These are phyloP conservation scores for Salix koriyanagi DNA, from an alignment of 345 rosid genomes.

Conservation along the genomic window DNA sequence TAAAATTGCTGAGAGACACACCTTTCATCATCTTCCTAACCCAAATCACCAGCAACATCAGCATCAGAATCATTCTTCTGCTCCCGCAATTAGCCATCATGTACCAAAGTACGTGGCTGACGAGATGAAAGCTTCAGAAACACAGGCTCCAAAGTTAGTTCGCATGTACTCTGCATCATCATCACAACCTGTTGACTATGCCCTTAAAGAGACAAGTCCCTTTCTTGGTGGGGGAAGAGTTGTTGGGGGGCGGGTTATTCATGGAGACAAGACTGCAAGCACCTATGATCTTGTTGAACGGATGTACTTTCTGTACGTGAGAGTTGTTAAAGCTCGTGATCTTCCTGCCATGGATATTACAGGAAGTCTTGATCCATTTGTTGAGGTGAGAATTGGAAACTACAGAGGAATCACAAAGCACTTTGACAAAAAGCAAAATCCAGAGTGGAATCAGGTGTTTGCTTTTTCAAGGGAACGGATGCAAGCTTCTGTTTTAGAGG, in stretches of 20 bases:
- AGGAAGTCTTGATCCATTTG: slow-evolving; percentile 33
- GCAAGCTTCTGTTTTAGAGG: slow-evolving; percentile 32
- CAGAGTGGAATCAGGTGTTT: slow-evolving; percentile 35
- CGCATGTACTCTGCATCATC: slow-evolving; percentile 64
- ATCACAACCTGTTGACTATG: slow-evolving; percentile 40
- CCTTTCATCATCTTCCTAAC: slow-evolving; percentile 85
- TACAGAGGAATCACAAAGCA: slow-evolving; percentile 35
- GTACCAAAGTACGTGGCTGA: slow-evolving; percentile 54
- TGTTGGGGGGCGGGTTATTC: slow-evolving; percentile 66
- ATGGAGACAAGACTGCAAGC: slow-evolving; percentile 38
- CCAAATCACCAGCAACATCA: slow-evolving; percentile 39
- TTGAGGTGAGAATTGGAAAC: slow-evolving; percentile 30
- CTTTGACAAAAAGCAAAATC: slow-evolving; percentile 28
- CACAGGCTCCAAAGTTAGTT: slow-evolving; percentile 64
- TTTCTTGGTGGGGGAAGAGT: slow-evolving; percentile 38
- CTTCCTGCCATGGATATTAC: slow-evolving; percentile 36
- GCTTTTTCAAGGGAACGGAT: slow-evolving; percentile 35
- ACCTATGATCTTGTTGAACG: slow-evolving; percentile 36
- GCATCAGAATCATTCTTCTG: slow-evolving; percentile 45
- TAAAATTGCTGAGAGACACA: slow-evolving; percentile 45
- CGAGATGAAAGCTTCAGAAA: slow-evolving; percentile 58
- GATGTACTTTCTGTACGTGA: slow-evolving; percentile 31
- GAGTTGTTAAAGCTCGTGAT: slow-evolving; percentile 33
- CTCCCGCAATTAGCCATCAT: slow-evolving; percentile 47
- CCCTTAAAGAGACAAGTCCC: slow-evolving; percentile 37